Percentiles rank a stretch among this genome's conserved stretches.
Conservation (phyloP, 371 early-diverging fungal species). For the Chytridium lagenaria region DNA sequence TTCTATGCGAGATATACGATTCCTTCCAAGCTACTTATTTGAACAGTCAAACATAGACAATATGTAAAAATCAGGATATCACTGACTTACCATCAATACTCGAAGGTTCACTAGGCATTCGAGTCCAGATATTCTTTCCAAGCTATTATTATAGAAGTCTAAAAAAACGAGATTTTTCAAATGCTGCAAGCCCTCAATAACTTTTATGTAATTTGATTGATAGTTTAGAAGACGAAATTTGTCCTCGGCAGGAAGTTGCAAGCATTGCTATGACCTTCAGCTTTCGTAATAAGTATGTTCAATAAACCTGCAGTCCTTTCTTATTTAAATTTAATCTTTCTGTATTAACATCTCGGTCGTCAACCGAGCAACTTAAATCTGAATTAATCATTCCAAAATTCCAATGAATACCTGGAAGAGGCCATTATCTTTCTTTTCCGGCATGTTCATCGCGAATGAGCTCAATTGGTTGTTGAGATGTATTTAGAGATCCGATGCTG, state of each 20-base stretch:
- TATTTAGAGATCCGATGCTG: no score
- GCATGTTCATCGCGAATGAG: background rate
- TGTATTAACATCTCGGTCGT: slow-evolving; percentile 29
- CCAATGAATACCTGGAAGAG: background rate
- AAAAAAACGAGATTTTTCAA: slow-evolving; percentile 49
- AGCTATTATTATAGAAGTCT: slow-evolving; percentile 54
- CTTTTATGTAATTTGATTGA: slow-evolving; percentile 49
- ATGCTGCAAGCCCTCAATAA: slow-evolving; percentile 47
- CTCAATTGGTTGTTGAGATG: background rate
- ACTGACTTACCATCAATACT: slow-evolving; percentile 50
- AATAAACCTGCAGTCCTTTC: slow-evolving; percentile 35
- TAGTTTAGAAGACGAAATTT: slow-evolving; percentile 52
- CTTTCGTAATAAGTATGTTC: no score
- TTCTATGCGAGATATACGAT: slow-evolving; percentile 44
- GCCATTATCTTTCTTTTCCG: background rate
- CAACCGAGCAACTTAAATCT: no score
- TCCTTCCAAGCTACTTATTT: slow-evolving; percentile 47
- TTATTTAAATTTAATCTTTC: slow-evolving; percentile 44
- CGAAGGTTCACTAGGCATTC: slow-evolving; percentile 42
- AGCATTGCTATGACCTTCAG: no score
- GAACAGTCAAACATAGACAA: no score
- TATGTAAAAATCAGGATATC: no score
- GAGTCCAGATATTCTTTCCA: slow-evolving; percentile 47
- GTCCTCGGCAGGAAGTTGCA: slow-evolving; percentile 37
- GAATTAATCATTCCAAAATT: no score